These are phyloP conservation scores for Fusarium begoniae DNA, from an alignment of 2,329 filamentous ascomycete species.

Conservation along the genomic window DNA sequence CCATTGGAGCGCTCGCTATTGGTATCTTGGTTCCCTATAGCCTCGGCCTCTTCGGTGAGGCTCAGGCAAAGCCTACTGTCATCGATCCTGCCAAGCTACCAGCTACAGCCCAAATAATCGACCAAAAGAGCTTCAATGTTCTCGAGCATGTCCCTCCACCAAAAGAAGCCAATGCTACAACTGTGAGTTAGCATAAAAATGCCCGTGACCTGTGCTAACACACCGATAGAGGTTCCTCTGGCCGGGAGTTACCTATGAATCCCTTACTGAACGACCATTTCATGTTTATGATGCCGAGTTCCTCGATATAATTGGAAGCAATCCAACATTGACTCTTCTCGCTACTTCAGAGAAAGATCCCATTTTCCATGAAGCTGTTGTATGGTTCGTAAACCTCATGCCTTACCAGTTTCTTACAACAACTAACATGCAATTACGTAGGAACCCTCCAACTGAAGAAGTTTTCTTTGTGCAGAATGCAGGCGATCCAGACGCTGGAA, in stretches of 20 bases:
- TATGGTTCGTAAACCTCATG: slow-evolving; percentile 49
- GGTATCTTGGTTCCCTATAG: background rate
- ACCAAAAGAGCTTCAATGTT: slow-evolving; percentile 39
- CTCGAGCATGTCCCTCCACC: slow-evolving; percentile 27
- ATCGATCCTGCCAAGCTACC: slow-evolving; percentile 4
- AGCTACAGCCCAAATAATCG: slow-evolving; percentile 30
- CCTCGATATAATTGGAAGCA: slow-evolving; percentile 57
- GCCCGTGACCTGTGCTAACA: fast-evolving
- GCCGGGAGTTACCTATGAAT: slow-evolving; percentile 37
- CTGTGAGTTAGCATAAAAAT: background rate
- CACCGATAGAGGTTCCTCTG: slow-evolving; percentile 20
- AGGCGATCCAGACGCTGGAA: slow-evolving; percentile 56
- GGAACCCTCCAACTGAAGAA: slow-evolving; percentile 57
- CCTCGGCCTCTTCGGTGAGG: background rate
- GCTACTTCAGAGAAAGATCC: slow-evolving; percentile 56
- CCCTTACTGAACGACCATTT: slow-evolving; percentile 35
- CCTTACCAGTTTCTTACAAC: fast-evolving
- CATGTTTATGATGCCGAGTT: slow-evolving; percentile 60
- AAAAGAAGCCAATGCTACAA: slow-evolving; percentile 28
- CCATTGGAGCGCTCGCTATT: slow-evolving; percentile 1
- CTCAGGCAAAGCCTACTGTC: background rate
- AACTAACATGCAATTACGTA: background rate
- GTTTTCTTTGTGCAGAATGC: slow-evolving; percentile 65
- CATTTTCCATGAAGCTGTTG: slow-evolving; percentile 65
- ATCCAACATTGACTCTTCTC: slow-evolving; percentile 60